Percentiles rank a stretch among this genome's conserved stretches.
Conservation (phyloP, 2,329 filamentous ascomycete species). For the Epichloe coenophiala region DNA sequence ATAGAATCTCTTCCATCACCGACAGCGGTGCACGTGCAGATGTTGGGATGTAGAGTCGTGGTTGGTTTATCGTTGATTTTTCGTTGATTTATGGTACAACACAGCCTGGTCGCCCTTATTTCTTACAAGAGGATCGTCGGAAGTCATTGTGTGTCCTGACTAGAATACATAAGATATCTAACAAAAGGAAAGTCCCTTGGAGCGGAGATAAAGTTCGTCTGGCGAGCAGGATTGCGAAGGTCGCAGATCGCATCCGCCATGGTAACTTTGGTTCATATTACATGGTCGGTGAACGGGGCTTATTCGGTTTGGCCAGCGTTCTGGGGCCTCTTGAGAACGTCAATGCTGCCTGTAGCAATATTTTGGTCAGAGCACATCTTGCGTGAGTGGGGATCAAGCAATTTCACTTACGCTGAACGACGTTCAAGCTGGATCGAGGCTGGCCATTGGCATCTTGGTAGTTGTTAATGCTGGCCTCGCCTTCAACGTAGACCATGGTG, state of each 20-base stretch:
- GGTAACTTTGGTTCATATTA: neutral
- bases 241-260: neutral
- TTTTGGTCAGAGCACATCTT: neutral
- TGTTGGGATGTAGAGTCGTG: neutral
- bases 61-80: neutral
- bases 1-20: neutral
- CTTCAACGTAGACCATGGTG: conserved; percentile 69
- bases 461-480: conserved; percentile 55
- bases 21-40: neutral
- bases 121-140: conserved; percentile 3
- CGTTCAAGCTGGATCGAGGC: conserved; percentile 47
- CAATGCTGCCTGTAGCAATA: conserved; percentile 24
- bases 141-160: conserved; percentile 3
- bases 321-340: conserved; percentile 31
- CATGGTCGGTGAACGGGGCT: neutral
- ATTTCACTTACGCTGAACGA: conserved; percentile 60
- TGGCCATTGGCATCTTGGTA: conserved; percentile 62
- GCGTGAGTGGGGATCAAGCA: neutral
- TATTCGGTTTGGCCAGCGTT: conserved; percentile 12
- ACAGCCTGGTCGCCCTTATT: conserved; percentile 1
- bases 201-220: conserved; percentile 8
- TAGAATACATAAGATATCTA: conserved; percentile 8
- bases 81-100: neutral
- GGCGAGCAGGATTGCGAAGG: neutral
- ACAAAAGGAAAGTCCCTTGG: conserved; percentile 8